A percentile compares a stretch with the other conserved stretches of the same genome.
phyloP scores from a whole-genome alignment of 768 basidiomycete genomes.

The Phanerochaete sordida region DNA sequence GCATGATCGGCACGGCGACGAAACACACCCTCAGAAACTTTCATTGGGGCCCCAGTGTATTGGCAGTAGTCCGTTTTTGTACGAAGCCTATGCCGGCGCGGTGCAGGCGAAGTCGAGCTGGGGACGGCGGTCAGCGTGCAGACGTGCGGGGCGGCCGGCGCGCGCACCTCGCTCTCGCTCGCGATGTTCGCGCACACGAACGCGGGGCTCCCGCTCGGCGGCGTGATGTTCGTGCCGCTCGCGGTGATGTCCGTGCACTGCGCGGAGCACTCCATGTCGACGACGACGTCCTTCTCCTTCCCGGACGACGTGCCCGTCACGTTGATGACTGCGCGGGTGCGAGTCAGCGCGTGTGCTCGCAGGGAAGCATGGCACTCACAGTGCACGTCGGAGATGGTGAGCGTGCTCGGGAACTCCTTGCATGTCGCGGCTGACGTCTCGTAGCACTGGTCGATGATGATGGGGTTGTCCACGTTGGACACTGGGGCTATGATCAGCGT shows the following conservation, averaged over 20 bases:
- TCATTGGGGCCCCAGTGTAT: no score
- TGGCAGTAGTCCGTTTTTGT: background rate
- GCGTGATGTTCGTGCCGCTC: constrained; percentile 27
- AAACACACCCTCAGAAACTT: no score
- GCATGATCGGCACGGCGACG: background rate
- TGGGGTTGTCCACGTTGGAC: constrained; percentile 39
- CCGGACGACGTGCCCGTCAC: constrained; percentile 43
- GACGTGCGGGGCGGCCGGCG: background rate
- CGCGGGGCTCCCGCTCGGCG: constrained; percentile 29
- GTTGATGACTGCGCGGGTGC: constrained; percentile 32
- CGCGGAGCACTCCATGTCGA: constrained; percentile 38
- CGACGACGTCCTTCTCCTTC: constrained; percentile 34
- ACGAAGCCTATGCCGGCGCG: background rate
- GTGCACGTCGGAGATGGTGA: constrained; percentile 40
- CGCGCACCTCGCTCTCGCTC: constrained; percentile 24
- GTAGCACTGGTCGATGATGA: constrained; percentile 41
- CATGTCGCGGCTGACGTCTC: constrained; percentile 30
- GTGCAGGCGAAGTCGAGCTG: constrained; percentile 25
- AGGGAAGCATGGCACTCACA: constrained; percentile 24
- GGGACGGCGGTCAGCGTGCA: background rate
- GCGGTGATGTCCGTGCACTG: constrained; percentile 37
- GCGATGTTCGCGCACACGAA: constrained; percentile 37
- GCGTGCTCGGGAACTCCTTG: constrained; percentile 33
- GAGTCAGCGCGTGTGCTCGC: background rate
- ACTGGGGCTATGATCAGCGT: constrained; percentile 24